Conservation (phyloP, 306 rosid species). For the Castanea sativa region DNA sequence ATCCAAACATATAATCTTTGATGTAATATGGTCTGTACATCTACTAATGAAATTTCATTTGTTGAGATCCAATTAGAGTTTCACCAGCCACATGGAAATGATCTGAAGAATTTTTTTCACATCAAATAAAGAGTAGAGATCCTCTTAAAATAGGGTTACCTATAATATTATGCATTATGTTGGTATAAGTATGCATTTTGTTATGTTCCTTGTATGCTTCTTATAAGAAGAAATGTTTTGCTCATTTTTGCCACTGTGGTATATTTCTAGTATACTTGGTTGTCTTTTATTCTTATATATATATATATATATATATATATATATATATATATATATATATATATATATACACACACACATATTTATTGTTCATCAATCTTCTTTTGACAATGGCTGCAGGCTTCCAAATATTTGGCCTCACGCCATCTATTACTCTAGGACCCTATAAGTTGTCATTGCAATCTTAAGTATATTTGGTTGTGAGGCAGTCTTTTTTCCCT, state of each 20-base stretch:
- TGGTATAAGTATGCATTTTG: background rate
- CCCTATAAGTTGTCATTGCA: constrained; percentile 58
- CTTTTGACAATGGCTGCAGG: constrained; percentile 40
- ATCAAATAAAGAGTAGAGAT: constrained; percentile 79
- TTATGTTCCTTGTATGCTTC: constrained; percentile 1
- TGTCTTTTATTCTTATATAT: too few species aligned
- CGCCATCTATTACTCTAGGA: constrained; percentile 77
- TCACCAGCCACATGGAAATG: constrained; percentile 96
- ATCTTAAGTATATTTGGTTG: background rate
- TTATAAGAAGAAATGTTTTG: background rate
- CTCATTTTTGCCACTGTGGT: too few species aligned
- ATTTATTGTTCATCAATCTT: constrained; percentile 18
- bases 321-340: too few species aligned
- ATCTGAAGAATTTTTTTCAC: constrained; percentile 82
- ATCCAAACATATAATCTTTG: background rate
- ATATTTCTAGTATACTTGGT: too few species aligned
- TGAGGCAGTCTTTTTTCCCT: background rate
- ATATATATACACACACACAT: background rate
- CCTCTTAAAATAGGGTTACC: constrained; percentile 85
- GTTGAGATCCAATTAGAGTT: constrained; percentile 22
- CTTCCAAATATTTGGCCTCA: constrained; percentile 74
- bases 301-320: too few species aligned
- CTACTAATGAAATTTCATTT: background rate
- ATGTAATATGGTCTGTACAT: constrained; percentile 6
- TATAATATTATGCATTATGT: constrained; percentile 2